A percentile compares a stretch with the other conserved stretches of the same genome.
Conservation (phyloP, 495 filamentous ascomycete species). For the Penicillium lagena region DNA sequence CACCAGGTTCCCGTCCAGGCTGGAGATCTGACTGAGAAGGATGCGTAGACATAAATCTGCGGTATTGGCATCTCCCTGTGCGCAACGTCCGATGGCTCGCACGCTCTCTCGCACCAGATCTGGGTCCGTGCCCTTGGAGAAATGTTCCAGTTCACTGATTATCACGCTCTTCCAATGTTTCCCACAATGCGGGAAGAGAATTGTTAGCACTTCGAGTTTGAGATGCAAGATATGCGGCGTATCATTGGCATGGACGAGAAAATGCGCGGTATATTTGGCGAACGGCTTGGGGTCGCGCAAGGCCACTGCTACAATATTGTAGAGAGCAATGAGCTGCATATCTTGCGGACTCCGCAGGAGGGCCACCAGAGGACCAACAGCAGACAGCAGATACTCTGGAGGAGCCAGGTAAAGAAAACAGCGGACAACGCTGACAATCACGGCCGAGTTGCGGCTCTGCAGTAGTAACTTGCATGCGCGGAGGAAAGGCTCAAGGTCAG, state of each 20-base stretch:
- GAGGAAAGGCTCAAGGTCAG: conserved; percentile 78
- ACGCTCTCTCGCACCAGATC: conserved; percentile 82
- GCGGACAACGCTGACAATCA: conserved; percentile 80
- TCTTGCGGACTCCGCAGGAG: conserved; percentile 78
- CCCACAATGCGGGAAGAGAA: conserved; percentile 80
- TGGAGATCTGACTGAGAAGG: conserved; percentile 76
- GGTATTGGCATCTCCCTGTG: conserved; percentile 65
- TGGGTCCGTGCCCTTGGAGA: conserved; percentile 69
- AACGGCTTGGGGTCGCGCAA: conserved; percentile 67
- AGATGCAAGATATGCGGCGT: conserved; percentile 78
- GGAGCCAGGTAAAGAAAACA: conserved; percentile 81
- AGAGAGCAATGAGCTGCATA: conserved; percentile 80
- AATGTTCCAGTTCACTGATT: conserved; percentile 87
- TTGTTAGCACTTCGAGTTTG: conserved; percentile 83
- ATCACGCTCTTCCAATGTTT: conserved; percentile 74
- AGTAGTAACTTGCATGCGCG: conserved; percentile 76
- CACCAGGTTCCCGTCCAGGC: conserved; percentile 75
- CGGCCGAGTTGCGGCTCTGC: conserved; percentile 86
- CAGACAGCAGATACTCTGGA: conserved; percentile 57
- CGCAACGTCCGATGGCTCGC: conserved; percentile 86
- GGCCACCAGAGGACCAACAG: conserved; percentile 78
- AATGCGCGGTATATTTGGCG: conserved; percentile 77
- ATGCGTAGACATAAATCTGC: conserved; percentile 72
- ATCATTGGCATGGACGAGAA: conserved; percentile 76
- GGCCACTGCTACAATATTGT: conserved; percentile 89